Evolutionary conservation across 805 yeast species (phyloP).

Genomic region (Starmerella ratchasimensis): DNA sequence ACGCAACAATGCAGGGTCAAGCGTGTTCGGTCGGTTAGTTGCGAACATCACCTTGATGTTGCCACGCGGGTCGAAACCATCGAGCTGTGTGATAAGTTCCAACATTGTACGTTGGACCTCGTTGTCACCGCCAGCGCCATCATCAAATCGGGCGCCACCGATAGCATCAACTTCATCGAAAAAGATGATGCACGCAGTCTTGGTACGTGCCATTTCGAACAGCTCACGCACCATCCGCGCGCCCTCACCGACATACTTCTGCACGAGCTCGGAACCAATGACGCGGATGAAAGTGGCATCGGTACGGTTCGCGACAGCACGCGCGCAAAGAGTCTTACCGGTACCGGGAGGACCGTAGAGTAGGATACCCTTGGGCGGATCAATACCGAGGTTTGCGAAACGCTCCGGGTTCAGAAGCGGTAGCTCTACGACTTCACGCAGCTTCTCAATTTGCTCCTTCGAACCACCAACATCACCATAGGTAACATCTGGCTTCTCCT

Average conservation of each 20-base stretch:
- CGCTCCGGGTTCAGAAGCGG: constrained; percentile 92
- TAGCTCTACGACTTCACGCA: constrained; percentile 89
- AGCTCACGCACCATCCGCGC: constrained; percentile 98
- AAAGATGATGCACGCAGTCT: constrained; percentile 94
- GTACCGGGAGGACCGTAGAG: constrained; percentile 98
- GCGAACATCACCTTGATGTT: constrained; percentile 99
- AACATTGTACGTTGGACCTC: constrained; percentile 99
- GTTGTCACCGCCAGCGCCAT: constrained; percentile 98
- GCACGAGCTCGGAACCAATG: constrained; percentile 95
- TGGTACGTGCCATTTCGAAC: constrained; percentile 97
- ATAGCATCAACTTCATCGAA: constrained; percentile 98
- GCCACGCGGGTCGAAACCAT: constrained; percentile 98
- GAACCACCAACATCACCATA: constrained; percentile 98
- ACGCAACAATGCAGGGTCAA: constrained; percentile 93
- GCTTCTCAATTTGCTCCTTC: constrained; percentile 93
- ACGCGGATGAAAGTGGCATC: constrained; percentile 98
- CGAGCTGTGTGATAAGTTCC: constrained; percentile 93
- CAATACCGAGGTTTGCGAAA: constrained; percentile 91
- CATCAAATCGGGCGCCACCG: constrained; percentile 99
- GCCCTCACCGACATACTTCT: constrained; percentile 98
- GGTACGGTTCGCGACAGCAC: constrained; percentile 98
- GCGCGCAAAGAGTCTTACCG: constrained; percentile 94
- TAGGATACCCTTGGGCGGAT: constrained; percentile 96
- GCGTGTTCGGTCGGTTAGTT: constrained; percentile 92
- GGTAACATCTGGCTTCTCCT: constrained; percentile 97